A percentile compares a stretch with the other conserved stretches of the same genome.
phyloP scores from a whole-genome alignment of 768 basidiomycete species.

The Macrocybe gigantea region DNA sequence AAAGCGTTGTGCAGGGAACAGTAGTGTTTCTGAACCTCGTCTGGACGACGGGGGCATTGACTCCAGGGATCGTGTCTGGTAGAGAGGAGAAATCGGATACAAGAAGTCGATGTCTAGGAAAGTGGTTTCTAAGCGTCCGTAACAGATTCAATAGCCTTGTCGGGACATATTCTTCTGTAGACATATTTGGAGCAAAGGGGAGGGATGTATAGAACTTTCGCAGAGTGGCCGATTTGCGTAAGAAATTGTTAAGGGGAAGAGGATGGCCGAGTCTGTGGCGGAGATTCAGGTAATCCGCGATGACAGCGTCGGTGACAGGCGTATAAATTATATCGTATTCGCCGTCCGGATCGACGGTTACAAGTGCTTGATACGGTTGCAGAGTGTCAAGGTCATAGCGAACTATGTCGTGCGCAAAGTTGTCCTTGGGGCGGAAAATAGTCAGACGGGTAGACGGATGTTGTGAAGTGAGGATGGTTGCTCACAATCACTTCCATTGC shows the following conservation, averaged over 20 bases:
- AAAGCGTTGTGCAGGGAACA: constrained; percentile 83
- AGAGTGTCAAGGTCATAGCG: constrained; percentile 81
- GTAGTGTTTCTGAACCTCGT: constrained; percentile 81
- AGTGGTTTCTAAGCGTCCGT: constrained; percentile 71
- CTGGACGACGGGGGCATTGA: constrained; percentile 89
- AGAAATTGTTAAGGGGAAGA: constrained; percentile 49
- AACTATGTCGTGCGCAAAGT: constrained; percentile 93
- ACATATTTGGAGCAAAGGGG: constrained; percentile 90
- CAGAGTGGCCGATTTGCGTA: constrained; percentile 48
- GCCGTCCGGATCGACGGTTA: constrained; percentile 72
- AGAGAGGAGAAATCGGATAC: constrained; percentile 89
- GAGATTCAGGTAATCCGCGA: constrained; percentile 69
- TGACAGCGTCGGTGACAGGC: constrained; percentile 79
- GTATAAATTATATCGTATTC: constrained; percentile 84
- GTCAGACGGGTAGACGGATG: neutral
- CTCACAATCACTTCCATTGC: constrained; percentile 94
- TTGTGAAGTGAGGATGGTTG: constrained; percentile 9
- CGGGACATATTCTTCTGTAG: constrained; percentile 84
- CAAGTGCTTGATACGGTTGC: constrained; percentile 77
- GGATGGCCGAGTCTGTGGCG: constrained; percentile 54
- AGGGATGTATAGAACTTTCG: constrained; percentile 63
- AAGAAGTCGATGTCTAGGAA: constrained; percentile 91
- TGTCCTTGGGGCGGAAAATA: constrained; percentile 52
- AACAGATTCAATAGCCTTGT: constrained; percentile 86
- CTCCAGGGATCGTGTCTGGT: constrained; percentile 78